phyloP scores from a whole-genome alignment of 2,329 filamentous ascomycete genomes.

The Tolypocladium tundrense region DNA sequence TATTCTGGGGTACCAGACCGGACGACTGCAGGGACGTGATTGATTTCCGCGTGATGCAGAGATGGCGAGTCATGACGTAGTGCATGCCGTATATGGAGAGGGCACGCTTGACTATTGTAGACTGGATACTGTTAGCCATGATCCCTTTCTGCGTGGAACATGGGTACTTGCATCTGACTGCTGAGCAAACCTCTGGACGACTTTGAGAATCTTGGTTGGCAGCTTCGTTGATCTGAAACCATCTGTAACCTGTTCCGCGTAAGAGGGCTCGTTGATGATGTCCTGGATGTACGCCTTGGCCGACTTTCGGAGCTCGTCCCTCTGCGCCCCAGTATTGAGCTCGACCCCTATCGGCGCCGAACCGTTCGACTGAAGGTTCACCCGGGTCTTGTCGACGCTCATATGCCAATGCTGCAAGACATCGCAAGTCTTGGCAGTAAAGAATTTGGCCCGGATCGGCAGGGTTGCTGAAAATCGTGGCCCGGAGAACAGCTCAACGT shows the following conservation, averaged over 20 bases:
- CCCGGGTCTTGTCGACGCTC: conserved; percentile 21
- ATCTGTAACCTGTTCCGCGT: conserved; percentile 40
- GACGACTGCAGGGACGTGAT: conserved; percentile 29
- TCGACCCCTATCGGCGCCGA: conserved; percentile 43
- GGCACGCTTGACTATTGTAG: conserved; percentile 40
- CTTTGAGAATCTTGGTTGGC: conserved; percentile 33
- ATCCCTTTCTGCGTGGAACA: not conserved
- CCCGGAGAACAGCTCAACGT: conserved; percentile 39
- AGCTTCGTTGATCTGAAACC: conserved; percentile 32
- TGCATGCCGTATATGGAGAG: conserved; percentile 47
- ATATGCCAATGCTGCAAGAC: conserved; percentile 43
- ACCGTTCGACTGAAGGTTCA: conserved; percentile 29
- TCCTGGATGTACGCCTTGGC: conserved; percentile 38
- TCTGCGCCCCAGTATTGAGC: conserved; percentile 26
- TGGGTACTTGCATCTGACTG: conserved; percentile 29
- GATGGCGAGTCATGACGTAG: conserved; percentile 45
- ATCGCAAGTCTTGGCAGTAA: conserved; percentile 36
- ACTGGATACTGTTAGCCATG: conserved; percentile 15
- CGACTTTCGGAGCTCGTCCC: conserved; percentile 34
- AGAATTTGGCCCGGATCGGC: conserved; percentile 40
- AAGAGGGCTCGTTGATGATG: conserved; percentile 35
- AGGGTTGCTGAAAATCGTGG: conserved; percentile 31
- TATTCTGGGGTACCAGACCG: conserved; percentile 32
- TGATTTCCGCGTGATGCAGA: conserved; percentile 37
- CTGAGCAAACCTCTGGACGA: conserved; percentile 37